Evolutionary conservation across 2,329 filamentous ascomycete genomes (phyloP), one percentile per base, ranked within the genome.

Genomic region (Phyllosticta citrichinensis): DNA sequence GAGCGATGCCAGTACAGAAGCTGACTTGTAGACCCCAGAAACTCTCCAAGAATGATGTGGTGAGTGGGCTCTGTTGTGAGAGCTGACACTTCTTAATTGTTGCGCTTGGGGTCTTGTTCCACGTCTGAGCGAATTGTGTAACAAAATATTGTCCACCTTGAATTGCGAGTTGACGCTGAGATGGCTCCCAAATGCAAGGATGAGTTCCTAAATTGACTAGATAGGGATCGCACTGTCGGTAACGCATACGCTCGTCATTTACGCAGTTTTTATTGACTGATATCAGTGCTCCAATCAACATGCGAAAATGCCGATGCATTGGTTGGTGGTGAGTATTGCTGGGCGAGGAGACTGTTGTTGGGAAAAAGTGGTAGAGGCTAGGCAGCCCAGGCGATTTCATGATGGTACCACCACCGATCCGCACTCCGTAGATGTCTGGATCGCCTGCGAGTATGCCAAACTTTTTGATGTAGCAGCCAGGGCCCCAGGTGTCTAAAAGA

Each of bases 21-120:
- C 66, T 68, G 6, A 68, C 58, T 60, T 68, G 66, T 17, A 68
- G 60, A 2, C 64, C 65, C 57, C 64, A 68, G 27, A 57, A 22
- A 3, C 22, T 25, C 14, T 66, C 40, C n/a, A 65, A 33, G 52
- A 58, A 58, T 3, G 52, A 55, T 24, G 64, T 11, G 2, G 60
- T 11, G 2, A 24, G 50, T 5, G 57, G 55, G n/a, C 61, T 56
- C 2, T 62, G 55, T 14, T 60, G 57, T n/a, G 56, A 52, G n/a
- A 62, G n/a, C 3, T 35, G 30, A 22, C 30, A 12, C 17, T 63
- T 27, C 22, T 63, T 63, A 20, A 62, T 14, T 5, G 60, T 63
- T 14, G 22, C 53, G 3, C 59, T 57, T 19, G 62, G 56, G 11
- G 52, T 57, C 52, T 67, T 57, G 10, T 60, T 40, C 20, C 54